A percentile compares a stretch with the other conserved stretches of the same genome.
phyloP scores from a whole-genome alignment of 73 alveolate species.

The Tetrahymena elliotti region DNA sequence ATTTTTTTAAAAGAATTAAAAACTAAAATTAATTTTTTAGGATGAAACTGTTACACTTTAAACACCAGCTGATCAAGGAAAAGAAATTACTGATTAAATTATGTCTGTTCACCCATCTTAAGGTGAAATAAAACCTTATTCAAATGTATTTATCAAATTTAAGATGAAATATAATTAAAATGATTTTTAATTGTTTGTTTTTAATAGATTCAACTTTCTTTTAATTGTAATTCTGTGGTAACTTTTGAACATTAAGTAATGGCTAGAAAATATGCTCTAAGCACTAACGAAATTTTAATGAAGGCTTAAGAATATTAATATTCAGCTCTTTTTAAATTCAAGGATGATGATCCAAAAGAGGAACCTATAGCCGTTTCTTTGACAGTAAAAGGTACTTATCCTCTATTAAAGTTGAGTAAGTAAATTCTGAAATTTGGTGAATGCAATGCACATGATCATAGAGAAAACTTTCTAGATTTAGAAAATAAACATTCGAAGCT shows the following conservation, averaged over 20 bases:
- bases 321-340: background rate
- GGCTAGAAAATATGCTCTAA: background rate
- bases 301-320: background rate
- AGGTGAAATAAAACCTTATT: background rate
- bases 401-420: constrained; percentile 9
- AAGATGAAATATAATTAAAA: too few species aligned
- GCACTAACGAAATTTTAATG: background rate
- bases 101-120: background rate
- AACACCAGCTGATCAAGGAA: background rate
- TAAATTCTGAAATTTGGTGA: constrained; percentile 34
- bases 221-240: background rate
- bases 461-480: constrained; percentile 20
- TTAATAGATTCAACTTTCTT: background rate
- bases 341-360: constrained; percentile 5
- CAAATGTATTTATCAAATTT: background rate
- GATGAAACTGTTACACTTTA: background rate
- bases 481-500: constrained; percentile 27
- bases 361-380: constrained; percentile 18
- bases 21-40: background rate
- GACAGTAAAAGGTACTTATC: constrained; percentile 9
- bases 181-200: background rate
- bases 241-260: background rate
- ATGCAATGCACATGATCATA: constrained; percentile 23
- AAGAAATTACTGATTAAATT: background rate
- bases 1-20: background rate